Conservation (phyloP, 2,329 filamentous ascomycete genomes). For the Sclerotinia glacialis region DNA sequence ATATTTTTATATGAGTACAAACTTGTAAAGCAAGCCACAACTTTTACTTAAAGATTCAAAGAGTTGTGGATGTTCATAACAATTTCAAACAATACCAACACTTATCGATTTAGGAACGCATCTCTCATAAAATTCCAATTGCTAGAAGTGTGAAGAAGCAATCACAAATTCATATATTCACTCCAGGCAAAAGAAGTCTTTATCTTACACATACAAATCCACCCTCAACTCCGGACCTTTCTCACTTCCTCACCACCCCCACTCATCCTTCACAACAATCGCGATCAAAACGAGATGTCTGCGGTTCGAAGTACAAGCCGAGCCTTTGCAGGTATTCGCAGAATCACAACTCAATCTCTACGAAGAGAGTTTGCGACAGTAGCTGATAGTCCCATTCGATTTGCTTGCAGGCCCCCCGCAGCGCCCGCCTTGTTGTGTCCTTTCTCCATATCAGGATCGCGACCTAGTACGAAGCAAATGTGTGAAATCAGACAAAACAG, state of each 20-base stretch:
- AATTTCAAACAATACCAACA: neutral
- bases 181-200: slow-evolving; percentile 13
- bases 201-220: slow-evolving; percentile 10
- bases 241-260: slow-evolving; percentile 2
- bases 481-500: slow-evolving; percentile 15
- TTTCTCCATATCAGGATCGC: slow-evolving; percentile 14
- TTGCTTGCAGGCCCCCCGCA: slow-evolving; percentile 15
- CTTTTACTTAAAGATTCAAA: neutral
- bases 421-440: slow-evolving; percentile 14
- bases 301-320: slow-evolving; percentile 21
- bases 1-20: slow-evolving; percentile 20
- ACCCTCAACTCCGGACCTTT: slow-evolving; percentile 9
- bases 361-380: slow-evolving; percentile 23
- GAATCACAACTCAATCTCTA: slow-evolving; percentile 23
- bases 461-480: slow-evolving; percentile 16
- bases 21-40: slow-evolving; percentile 1
- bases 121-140: neutral
- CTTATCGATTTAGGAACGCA: neutral
- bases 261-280: neutral
- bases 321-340: slow-evolving; percentile 22
- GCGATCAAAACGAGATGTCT: slow-evolving; percentile 25
- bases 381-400: slow-evolving; percentile 20
- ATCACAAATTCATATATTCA: neutral
- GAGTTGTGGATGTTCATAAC: neutral
- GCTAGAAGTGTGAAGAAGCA: neutral